Base-by-base conservation (phyloP, 176 grass and related monocot species). In the Triticum timopheevii region DNA sequence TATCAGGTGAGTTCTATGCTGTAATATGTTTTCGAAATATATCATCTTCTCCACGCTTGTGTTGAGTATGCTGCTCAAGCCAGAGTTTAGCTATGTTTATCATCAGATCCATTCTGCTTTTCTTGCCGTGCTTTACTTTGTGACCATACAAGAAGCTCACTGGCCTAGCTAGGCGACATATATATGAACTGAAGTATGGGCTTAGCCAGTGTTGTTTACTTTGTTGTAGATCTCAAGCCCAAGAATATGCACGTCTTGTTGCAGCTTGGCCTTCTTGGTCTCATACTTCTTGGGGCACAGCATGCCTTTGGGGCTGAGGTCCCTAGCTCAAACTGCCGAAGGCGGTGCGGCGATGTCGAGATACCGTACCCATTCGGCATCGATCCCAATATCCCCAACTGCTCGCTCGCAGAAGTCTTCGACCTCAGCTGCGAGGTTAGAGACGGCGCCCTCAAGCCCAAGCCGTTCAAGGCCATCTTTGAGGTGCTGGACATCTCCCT, bases 351-450 rank as follows among this genome's bases (percentile, higher is more conserved):
- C 4, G 2, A 24, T 0, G 42, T 94, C 1, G 50, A 66, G 0
- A 92, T 94, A 3, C 81, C 19, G 0, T 92, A 80, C 36, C 90
- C 90, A 0, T 94, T 94, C 27, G 90, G 90, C 78, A 56, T 94
- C 6, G 84, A 85, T 1, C 2, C 50, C 50, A 54, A 54, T 0
- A 54, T 54, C 0, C 50, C 47, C 2, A 24, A 59, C 34, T 94
- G 92, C 13, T 89, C 59, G 1, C 23, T 34, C 0, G 50, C 50
- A 2, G 0, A 12, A 13, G 15, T 3, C 1, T 94, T 94, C 23
- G 7, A 27, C 0, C 1, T 90, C 1, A 49, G 0, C 6, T 94
- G 92, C 45, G 0, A 25, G 3, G 7, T 2, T 3, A 20, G 2
- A 17, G 23, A 35, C 19, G 62, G 49, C 8, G 10, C 12, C 6